These are phyloP conservation scores for Fusarium nisikadoi DNA, from an alignment of 2,329 filamentous ascomycete genomes.

Conservation along the genomic window DNA sequence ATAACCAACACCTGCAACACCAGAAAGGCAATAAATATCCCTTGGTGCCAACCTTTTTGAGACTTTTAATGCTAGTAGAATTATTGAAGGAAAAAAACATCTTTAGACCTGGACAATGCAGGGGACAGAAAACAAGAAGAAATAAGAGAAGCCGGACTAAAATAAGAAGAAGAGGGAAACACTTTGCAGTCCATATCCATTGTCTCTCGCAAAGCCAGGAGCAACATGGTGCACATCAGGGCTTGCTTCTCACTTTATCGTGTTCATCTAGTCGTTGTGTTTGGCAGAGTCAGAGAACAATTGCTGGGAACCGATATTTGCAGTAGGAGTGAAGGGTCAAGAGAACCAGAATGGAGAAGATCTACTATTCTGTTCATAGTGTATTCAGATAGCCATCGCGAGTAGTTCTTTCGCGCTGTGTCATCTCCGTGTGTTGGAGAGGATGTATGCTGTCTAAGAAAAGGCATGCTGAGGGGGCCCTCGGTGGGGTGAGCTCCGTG, in stretches of 20 bases:
- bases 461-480: not conserved
- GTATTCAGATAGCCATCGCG: not conserved
- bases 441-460: not conserved
- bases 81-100: not conserved
- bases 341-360: not conserved
- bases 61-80: rapidly evolving
- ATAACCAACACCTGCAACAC: not conserved
- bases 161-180: not conserved
- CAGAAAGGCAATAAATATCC: not conserved
- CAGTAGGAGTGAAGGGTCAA: not conserved
- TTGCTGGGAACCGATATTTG: not conserved
- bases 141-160: rapidly evolving
- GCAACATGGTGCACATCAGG: not conserved
- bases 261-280: not conserved
- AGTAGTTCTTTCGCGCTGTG: not conserved
- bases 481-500: rapidly evolving
- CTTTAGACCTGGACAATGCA: rapidly evolving
- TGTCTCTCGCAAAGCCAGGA: not conserved
- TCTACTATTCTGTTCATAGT: not conserved
- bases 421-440: too few species aligned
- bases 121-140: rapidly evolving
- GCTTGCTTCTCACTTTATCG: not conserved
- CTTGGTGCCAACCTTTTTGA: not conserved
- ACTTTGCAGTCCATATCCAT: rapidly evolving
- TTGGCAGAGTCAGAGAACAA: not conserved